Percentiles rank a stretch among this genome's conserved stretches.
phyloP scores from a whole-genome alignment of 192 early-diverging fungal genomes.

The Podila minutissima region DNA sequence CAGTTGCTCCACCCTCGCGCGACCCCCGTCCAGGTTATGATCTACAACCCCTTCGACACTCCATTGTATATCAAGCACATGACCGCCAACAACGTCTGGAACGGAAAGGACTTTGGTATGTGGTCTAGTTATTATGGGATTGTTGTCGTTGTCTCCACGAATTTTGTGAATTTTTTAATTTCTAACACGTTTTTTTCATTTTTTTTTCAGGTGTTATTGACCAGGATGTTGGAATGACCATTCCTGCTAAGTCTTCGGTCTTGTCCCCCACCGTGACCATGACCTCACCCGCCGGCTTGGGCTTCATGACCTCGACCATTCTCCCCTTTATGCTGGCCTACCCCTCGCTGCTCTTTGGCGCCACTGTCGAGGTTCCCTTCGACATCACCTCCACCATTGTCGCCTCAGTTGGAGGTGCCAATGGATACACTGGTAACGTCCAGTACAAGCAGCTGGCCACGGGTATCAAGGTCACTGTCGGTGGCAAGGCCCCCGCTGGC shows the following conservation, averaged over 20 bases:
- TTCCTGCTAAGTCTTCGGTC: constrained; percentile 23
- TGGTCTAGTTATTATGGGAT: too few species aligned
- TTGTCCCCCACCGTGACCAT: constrained; percentile 24
- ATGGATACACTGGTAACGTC: constrained; percentile 40
- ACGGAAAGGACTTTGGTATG: constrained; percentile 52
- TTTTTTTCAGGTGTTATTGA: constrained; percentile 24
- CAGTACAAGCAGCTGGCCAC: constrained; percentile 17
- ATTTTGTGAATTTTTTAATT: too few species aligned
- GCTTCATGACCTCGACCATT: constrained; percentile 16
- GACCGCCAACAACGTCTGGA: constrained; percentile 39
- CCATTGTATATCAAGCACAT: constrained; percentile 58
- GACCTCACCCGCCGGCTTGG: constrained; percentile 20
- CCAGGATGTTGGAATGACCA: constrained; percentile 53
- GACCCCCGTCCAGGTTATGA: constrained; percentile 53
- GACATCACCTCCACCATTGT: constrained; percentile 22
- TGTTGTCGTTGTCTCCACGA: too few species aligned
- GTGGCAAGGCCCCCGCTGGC: constrained; percentile 1
- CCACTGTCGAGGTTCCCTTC: constrained; percentile 23
- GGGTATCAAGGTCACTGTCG: constrained; percentile 19
- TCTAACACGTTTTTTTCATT: too few species aligned
- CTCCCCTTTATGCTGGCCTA: constrained; percentile 25
- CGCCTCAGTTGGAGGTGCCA: constrained; percentile 21
- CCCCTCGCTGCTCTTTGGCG: constrained; percentile 7
- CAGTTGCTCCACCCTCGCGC: constrained; percentile 10
- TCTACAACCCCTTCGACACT: constrained; percentile 65